Evolutionary conservation across 129 eudicot genomes (phyloP).

Genomic region (Escallonia rubra): DNA sequence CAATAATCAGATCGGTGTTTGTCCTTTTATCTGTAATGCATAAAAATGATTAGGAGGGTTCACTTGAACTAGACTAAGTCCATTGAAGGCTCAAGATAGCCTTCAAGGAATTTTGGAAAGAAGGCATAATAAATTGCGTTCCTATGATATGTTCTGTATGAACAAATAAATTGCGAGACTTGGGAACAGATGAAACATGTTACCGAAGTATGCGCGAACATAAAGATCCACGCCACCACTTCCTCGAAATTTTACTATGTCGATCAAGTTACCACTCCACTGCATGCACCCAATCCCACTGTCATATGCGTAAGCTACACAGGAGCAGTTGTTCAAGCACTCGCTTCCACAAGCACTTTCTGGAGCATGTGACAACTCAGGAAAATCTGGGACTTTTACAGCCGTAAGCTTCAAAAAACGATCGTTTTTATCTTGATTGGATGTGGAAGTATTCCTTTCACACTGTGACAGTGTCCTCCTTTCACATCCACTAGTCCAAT

Average conservation of each 20-base stretch:
- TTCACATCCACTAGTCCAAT: slow-evolving; percentile 21
- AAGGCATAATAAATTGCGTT: too few species aligned
- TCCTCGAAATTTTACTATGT: slow-evolving; percentile 7
- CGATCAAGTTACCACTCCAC: slow-evolving; percentile 30
- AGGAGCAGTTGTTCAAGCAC: slow-evolving; percentile 36
- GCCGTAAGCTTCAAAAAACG: slow-evolving; percentile 10
- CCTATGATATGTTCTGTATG: too few species aligned
- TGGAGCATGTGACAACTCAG: neutral
- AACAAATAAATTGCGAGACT: neutral
- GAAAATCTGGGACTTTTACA: slow-evolving; percentile 18
- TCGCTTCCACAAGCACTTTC: slow-evolving; percentile 14
- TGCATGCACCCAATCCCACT: slow-evolving; percentile 25
- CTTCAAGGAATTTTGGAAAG: too few species aligned
- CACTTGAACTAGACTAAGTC: too few species aligned
- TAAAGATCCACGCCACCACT: slow-evolving; percentile 25
- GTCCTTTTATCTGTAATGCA: neutral
- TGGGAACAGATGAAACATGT: neutral
- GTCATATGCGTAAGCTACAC: slow-evolving; percentile 23
- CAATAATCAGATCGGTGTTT: neutral
- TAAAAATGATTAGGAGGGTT: too few species aligned
- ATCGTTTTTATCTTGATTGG: slow-evolving; percentile 4
- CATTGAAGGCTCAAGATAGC: too few species aligned
- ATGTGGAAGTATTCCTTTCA: neutral
- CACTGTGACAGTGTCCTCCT: slow-evolving; percentile 14
- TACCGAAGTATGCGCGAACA: slow-evolving; percentile 30